A percentile compares a stretch with the other conserved stretches of the same genome.
phyloP scores from a whole-genome alignment of 2,329 filamentous ascomycete species.

The Rugonectria rugulosa region DNA sequence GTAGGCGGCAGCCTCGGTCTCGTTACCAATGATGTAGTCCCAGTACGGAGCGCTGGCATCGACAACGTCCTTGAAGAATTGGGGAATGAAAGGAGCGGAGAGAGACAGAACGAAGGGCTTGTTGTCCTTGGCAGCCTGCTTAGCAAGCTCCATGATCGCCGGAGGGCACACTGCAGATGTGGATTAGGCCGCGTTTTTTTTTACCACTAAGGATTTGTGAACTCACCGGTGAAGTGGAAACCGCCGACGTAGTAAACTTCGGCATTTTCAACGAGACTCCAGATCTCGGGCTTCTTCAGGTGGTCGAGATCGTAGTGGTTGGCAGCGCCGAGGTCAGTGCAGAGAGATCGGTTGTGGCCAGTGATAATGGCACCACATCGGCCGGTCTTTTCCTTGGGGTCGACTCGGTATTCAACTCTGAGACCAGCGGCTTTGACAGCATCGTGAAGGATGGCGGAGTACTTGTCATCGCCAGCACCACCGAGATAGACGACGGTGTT shows the following conservation, averaged over 20 bases:
- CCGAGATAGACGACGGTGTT: slow-evolving; percentile 94
- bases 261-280: slow-evolving; percentile 88
- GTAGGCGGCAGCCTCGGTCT: slow-evolving; percentile 91
- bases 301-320: slow-evolving; percentile 98
- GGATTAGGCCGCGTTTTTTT: slow-evolving; percentile 15
- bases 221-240: slow-evolving; percentile 83
- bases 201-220: not conserved
- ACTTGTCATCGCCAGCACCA: slow-evolving; percentile 95
- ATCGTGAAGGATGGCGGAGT: slow-evolving; percentile 85
- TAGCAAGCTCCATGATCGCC: slow-evolving; percentile 87
- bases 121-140: slow-evolving; percentile 88
- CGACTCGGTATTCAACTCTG: slow-evolving; percentile 93
- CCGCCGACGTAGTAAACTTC: slow-evolving; percentile 93
- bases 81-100: slow-evolving; percentile 92
- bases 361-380: slow-evolving; percentile 97
- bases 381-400: slow-evolving; percentile 83
- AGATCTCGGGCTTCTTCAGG: slow-evolving; percentile 89
- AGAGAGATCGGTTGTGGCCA: slow-evolving; percentile 92
- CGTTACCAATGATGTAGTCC: slow-evolving; percentile 96
- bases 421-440: slow-evolving; percentile 89
- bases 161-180: slow-evolving; percentile 75
- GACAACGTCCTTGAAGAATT: slow-evolving; percentile 97
- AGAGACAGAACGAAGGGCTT: slow-evolving; percentile 93
- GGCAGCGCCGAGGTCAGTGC: slow-evolving; percentile 93
- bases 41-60: slow-evolving; percentile 89